Base-by-base conservation (phyloP, 371 early-diverging fungal genomes). In the Dinochytrium kinnereticum region DNA sequence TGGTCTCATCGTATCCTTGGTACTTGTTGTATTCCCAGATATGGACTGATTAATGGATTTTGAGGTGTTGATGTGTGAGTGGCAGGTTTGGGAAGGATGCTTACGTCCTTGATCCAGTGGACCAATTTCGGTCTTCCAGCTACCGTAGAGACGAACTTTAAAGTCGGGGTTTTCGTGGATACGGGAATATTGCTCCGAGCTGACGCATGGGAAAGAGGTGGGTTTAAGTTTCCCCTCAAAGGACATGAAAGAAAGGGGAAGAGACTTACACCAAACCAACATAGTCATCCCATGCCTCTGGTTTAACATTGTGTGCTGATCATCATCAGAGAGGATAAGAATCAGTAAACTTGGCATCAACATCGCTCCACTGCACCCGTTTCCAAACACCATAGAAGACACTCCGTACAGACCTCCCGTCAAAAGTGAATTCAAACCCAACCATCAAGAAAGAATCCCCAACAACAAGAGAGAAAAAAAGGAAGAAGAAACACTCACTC, bases 21-120 rank as follows among this genome's bases (percentile, higher is more conserved):
- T 96, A 96, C 5, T 94, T 93, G 72, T 93, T 87, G 84, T 94
- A 96, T 81, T 96, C 94, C 96, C 96, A 96, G 75, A 96, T 90
- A 72, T 96, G 97, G 55, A 95, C 92, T 85, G 33, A 34, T n/a
- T n/a, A n/a, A n/a, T n/a, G n/a, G n/a, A n/a, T n/a, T n/a, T n/a
- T n/a, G n/a, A n/a, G n/a, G n/a, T n/a, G n/a, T n/a, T n/a, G n/a
- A n/a, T n/a, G n/a, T n/a, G n/a, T n/a, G n/a, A n/a, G n/a, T n/a
- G n/a, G n/a, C n/a, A n/a, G n/a, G n/a, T n/a, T n/a, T n/a, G n/a
- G n/a, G n/a, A n/a, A n/a, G n/a, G n/a, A n/a, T n/a, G 61, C 85
- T 76, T 88, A 91, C 93, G 86, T 74, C 90, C 93, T 65, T 92
- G 91, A 81, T 96, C 97, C 65, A 93, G 81, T 39, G 92, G 90